Evolutionary conservation across 129 eudicot species (phyloP).

Genomic region (Artemisia tridentata): DNA sequence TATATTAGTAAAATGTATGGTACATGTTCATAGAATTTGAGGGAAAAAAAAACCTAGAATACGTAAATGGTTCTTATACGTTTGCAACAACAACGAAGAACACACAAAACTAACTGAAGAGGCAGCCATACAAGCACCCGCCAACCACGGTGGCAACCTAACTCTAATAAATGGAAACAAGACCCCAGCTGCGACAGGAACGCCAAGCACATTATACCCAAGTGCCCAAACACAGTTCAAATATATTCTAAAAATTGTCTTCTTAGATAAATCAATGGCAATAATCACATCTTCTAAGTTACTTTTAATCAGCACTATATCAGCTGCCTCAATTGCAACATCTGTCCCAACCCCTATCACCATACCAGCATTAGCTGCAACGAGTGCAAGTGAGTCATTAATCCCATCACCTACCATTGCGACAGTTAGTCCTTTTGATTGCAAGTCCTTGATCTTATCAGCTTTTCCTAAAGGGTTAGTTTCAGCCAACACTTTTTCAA

Average conservation of each 20-base stretch:
- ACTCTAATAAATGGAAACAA: constrained; percentile 79
- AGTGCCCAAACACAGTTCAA: constrained; percentile 99
- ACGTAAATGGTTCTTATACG: constrained; percentile 68
- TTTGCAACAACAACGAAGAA: constrained; percentile 83
- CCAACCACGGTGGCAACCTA: constrained; percentile 95
- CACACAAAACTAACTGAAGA: constrained; percentile 92
- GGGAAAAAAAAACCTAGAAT: neutral
- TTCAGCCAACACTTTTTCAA: constrained; percentile 80
- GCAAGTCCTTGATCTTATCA: constrained; percentile 79
- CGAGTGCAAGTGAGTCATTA: constrained; percentile 94
- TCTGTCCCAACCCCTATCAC: no score
- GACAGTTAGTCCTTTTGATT: constrained; percentile 66
- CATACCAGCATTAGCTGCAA: constrained; percentile 91
- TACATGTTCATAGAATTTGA: neutral
- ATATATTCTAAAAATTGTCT: no score
- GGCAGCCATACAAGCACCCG: constrained; percentile 99
- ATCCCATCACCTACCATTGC: constrained; percentile 99
- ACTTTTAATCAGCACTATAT: no score
- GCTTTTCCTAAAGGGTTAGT: constrained; percentile 90
- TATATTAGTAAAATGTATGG: no score
- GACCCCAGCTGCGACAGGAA: constrained; percentile 91
- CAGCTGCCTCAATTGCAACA: no score
- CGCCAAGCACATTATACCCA: constrained; percentile 84
- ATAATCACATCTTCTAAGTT: no score
- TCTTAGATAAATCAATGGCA: no score